Evolutionary conservation across 202 grass and related monocot species (phyloP).

Genomic region (Hordeum pubiflorum): DNA sequence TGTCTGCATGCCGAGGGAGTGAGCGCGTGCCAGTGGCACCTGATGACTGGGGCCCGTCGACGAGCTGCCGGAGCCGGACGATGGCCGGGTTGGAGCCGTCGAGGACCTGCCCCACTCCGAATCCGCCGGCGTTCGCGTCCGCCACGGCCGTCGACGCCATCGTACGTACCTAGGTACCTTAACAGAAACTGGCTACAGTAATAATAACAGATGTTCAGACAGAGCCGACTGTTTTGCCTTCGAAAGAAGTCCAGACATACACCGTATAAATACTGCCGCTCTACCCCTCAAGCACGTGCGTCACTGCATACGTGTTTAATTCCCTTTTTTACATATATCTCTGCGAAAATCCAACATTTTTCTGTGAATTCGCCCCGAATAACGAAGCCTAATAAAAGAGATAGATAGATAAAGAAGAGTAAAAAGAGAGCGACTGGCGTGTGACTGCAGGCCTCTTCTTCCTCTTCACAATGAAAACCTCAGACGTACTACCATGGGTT

Average conservation of each 20-base stretch:
- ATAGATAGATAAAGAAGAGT: not conserved
- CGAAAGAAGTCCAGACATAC: no score
- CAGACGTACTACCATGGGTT: not conserved
- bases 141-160: slow-evolving; percentile 3
- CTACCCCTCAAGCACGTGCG: not conserved
- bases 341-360: not conserved
- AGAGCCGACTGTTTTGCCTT: not conserved
- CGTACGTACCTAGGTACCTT: not conserved
- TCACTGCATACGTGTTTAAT: not conserved
- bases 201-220: not conserved
- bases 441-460: not conserved
- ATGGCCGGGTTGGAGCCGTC: slow-evolving; percentile 27
- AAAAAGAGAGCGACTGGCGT: not conserved
- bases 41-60: not conserved
- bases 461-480: not conserved
- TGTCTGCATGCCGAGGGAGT: not conserved
- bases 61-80: slow-evolving; percentile 15
- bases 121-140: not conserved
- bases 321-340: not conserved
- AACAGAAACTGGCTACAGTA: not conserved
- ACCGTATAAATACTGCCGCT: not conserved
- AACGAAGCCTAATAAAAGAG: not conserved
- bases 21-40: not conserved
- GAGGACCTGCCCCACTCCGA: not conserved
- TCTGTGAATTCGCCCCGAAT: not conserved